Evolutionary conservation across 306 rosid genomes (phyloP).

Genomic region (Herpetospermum pedunculosum): DNA sequence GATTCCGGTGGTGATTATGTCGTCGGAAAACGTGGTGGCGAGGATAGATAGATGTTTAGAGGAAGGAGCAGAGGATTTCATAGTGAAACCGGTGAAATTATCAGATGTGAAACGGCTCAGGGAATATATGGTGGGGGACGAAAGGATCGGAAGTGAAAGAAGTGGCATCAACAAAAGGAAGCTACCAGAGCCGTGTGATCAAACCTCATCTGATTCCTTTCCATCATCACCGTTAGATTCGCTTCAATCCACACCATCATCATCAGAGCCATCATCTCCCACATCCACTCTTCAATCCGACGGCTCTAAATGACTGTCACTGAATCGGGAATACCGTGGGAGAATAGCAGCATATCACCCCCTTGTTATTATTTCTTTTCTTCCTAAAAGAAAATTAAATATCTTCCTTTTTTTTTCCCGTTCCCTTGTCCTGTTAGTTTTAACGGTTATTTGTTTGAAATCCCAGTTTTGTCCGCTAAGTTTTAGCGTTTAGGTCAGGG

Average conservation of each 20-base stretch:
- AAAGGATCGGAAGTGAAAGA: conserved; percentile 13
- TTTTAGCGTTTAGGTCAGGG: not conserved
- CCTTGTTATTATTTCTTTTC: not conserved
- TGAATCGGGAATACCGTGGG: conserved; percentile 18
- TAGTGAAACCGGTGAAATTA: conserved; percentile 90
- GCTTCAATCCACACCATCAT: conserved; percentile 7
- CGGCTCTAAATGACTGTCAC: conserved; percentile 56
- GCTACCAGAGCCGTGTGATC: conserved; percentile 36
- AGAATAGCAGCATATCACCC: not conserved
- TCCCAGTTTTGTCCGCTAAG: conserved; percentile 7
- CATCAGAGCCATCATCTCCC: conserved; percentile 37
- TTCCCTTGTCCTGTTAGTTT: conserved; percentile 45
- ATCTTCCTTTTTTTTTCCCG: conserved; percentile 9
- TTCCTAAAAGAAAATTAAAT: not conserved
- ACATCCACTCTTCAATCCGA: conserved; percentile 53
- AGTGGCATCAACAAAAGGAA: conserved; percentile 54
- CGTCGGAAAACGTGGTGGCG: conserved; percentile 84
- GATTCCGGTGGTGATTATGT: conserved; percentile 95
- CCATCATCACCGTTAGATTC: conserved; percentile 17
- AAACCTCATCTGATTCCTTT: conserved; percentile 24
- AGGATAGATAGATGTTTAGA: conserved; percentile 92
- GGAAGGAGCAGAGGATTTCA: conserved; percentile 95
- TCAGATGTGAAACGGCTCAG: conserved; percentile 71
- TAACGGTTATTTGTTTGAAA: conserved; percentile 54
- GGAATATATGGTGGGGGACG: conserved; percentile 41